Evolutionary conservation across 2,329 filamentous ascomycete species (phyloP).

Genomic region (Allantophomopsis cytisporea): DNA sequence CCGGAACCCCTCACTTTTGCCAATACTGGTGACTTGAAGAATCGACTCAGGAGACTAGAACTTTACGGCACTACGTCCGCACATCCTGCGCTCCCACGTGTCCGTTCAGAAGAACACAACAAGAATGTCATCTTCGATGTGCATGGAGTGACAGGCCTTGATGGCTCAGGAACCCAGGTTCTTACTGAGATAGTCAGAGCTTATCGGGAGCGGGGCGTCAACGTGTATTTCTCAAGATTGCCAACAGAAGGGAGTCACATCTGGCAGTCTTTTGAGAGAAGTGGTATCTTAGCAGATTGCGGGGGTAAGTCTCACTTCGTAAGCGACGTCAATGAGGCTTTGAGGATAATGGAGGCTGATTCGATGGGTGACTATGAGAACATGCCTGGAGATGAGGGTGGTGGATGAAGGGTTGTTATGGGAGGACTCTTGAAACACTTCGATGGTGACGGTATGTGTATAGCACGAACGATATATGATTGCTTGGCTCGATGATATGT

Average conservation of each 20-base stretch:
- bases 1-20: constrained; percentile 94
- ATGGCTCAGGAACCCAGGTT: constrained; percentile 87
- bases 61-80: constrained; percentile 76
- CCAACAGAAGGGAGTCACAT: constrained; percentile 21
- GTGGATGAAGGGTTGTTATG: background rate
- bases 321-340: constrained; percentile 68
- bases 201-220: constrained; percentile 65
- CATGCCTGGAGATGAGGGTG: constrained; percentile 7
- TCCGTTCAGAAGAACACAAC: constrained; percentile 69
- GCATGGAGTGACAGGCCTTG: constrained; percentile 89
- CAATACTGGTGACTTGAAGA: constrained; percentile 87
- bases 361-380: constrained; percentile 7
- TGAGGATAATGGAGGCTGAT: constrained; percentile 67
- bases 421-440: too few species aligned
- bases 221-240: constrained; percentile 58
- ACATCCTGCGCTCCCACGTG: constrained; percentile 75
- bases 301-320: constrained; percentile 73
- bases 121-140: constrained; percentile 93
- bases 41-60: constrained; percentile 69
- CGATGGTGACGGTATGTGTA: too few species aligned
- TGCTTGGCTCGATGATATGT: too few species aligned
- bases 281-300: constrained; percentile 73
- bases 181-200: constrained; percentile 74
- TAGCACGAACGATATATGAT: too few species aligned
- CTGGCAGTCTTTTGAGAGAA: constrained; percentile 59